Evolutionary conservation across 179 eudicot species (phyloP).

Genomic region (Nepenthes alata): DNA sequence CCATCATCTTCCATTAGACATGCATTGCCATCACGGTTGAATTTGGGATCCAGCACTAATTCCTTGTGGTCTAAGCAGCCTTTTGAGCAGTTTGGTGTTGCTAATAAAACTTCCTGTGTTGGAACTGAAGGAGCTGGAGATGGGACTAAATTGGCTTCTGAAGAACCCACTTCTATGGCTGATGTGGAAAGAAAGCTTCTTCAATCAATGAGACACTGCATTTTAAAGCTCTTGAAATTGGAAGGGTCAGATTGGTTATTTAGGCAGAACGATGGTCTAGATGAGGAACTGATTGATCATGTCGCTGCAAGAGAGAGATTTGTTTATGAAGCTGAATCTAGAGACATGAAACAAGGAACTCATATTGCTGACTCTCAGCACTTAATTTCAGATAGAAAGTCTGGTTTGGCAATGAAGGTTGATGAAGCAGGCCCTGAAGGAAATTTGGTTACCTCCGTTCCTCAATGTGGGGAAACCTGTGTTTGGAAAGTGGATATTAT

Average conservation of each 20-base stretch:
- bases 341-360: conserved; percentile 26
- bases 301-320: conserved; percentile 81
- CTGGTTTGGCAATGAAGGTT: conserved; percentile 12
- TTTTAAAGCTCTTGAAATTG: conserved; percentile 67
- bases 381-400: conserved; percentile 30
- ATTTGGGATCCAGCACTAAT: conserved; percentile 33
- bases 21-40: conserved; percentile 32
- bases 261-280: conserved; percentile 74
- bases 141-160: conserved; percentile 13
- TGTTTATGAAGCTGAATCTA: conserved; percentile 64
- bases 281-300: conserved; percentile 78
- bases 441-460: conserved; percentile 41
- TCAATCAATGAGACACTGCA: conserved; percentile 65
- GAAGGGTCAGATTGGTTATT: conserved; percentile 97
- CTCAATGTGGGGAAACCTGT: conserved; percentile 90
- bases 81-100: conserved; percentile 78
- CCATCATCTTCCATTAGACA: conserved; percentile 47
- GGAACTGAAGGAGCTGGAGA: conserved; percentile 20
- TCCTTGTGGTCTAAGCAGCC: conserved; percentile 84
- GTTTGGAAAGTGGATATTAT: conserved; percentile 69
- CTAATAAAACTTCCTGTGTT: conserved; percentile 28
- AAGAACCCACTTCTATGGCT: conserved; percentile 35
- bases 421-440: conserved; percentile 12
- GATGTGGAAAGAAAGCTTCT: conserved; percentile 62
- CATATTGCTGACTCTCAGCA: conserved; percentile 25